These are phyloP conservation scores for Suillus tomentosus DNA, from an alignment of 768 basidiomycete genomes.

Conservation along the genomic window DNA sequence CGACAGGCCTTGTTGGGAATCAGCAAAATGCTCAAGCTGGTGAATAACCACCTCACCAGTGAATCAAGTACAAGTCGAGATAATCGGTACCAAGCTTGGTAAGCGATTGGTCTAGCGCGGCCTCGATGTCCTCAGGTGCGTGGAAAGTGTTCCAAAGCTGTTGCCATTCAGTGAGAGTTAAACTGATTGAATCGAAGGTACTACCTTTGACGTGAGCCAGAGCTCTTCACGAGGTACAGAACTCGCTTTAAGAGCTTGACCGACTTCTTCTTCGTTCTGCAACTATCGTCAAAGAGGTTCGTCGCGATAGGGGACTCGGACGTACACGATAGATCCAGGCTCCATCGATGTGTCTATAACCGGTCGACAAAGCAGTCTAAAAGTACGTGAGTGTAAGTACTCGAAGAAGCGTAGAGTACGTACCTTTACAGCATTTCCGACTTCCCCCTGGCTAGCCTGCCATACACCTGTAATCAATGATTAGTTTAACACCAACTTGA, in stretches of 20 bases:
- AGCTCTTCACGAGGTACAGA: constrained; percentile 61
- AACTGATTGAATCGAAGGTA: neutral
- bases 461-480: constrained; percentile 51
- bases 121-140: constrained; percentile 69
- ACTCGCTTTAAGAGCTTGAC: constrained; percentile 59
- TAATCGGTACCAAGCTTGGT: constrained; percentile 63
- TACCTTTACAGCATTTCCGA: constrained; percentile 69
- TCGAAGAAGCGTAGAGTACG: neutral
- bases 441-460: constrained; percentile 57
- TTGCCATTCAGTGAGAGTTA: neutral
- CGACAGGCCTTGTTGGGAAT: constrained; percentile 55
- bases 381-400: neutral
- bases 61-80: constrained; percentile 80
- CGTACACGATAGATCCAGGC: constrained; percentile 69
- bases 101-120: constrained; percentile 66
- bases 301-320: constrained; percentile 6
- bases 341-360: constrained; percentile 74
- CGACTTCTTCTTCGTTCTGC: constrained; percentile 73
- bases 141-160: constrained; percentile 82
- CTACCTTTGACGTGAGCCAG: constrained; percentile 66
- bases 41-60: constrained; percentile 52
- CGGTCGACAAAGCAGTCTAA: constrained; percentile 58
- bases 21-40: neutral
- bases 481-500: constrained; percentile 12
- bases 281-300: constrained; percentile 3